These are phyloP conservation scores for Annulohypoxylon nitens DNA, from an alignment of 495 filamentous ascomycete genomes.

Conservation along the genomic window DNA sequence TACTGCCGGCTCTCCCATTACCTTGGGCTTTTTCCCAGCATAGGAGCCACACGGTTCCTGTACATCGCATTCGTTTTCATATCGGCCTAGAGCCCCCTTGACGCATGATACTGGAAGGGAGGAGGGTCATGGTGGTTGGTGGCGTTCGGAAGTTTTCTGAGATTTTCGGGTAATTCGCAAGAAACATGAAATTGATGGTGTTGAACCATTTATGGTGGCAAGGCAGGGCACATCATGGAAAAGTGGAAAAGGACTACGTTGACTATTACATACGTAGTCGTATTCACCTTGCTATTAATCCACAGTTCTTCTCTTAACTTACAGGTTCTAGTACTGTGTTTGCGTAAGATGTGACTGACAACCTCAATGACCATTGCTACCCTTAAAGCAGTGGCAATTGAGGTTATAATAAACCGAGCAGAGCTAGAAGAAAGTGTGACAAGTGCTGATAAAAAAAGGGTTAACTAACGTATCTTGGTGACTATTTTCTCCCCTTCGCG, in stretches of 20 bases:
- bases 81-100: slow-evolving; percentile 19
- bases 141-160: slow-evolving; percentile 24
- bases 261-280: slow-evolving; percentile 3
- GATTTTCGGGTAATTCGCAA: slow-evolving; percentile 27
- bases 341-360: neutral
- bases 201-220: slow-evolving; percentile 4
- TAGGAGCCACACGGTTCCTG: slow-evolving; percentile 19
- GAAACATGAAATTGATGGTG: slow-evolving; percentile 23
- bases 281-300: slow-evolving; percentile 15
- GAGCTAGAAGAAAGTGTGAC: neutral
- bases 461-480: neutral
- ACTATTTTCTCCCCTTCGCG: neutral
- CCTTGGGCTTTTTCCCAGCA: slow-evolving; percentile 4
- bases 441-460: neutral
- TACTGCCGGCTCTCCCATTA: neutral
- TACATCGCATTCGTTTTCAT: slow-evolving; percentile 34
- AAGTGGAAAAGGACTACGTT: slow-evolving; percentile 7
- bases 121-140: slow-evolving; percentile 31
- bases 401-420: too few species aligned
- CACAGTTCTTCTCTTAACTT: neutral
- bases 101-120: slow-evolving; percentile 14
- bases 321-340: neutral
- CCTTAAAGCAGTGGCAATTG: too few species aligned
- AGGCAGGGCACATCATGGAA: slow-evolving; percentile 7
- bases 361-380: neutral